These are phyloP conservation scores for Moelleriella libera DNA, from an alignment of 2,329 filamentous ascomycete genomes.

Conservation along the genomic window DNA sequence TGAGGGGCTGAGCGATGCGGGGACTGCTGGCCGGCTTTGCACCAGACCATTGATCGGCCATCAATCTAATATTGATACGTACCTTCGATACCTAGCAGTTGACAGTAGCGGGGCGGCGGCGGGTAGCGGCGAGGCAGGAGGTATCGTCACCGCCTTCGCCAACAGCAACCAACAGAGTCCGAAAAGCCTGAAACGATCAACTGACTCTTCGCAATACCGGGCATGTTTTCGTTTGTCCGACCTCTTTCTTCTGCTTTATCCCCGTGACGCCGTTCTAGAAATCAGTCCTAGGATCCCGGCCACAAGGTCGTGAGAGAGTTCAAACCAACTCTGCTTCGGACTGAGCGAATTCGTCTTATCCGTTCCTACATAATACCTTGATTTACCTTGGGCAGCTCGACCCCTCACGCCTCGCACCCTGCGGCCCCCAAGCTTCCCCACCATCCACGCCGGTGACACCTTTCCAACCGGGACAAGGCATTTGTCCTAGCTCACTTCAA, in stretches of 20 bases:
- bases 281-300: too few species aligned
- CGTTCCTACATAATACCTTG: not conserved
- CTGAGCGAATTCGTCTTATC: too few species aligned
- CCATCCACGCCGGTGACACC: constrained; percentile 1
- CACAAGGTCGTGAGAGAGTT: too few species aligned
- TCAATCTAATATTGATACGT: too few species aligned
- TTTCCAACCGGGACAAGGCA: not conserved
- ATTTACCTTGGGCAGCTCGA: not conserved
- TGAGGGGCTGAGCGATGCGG: too few species aligned
- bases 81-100: not conserved
- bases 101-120: not conserved
- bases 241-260: too few species aligned
- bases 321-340: too few species aligned
- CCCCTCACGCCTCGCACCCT: not conserved
- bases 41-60: too few species aligned
- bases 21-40: too few species aligned
- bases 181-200: not conserved
- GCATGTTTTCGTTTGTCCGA: too few species aligned
- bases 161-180: not conserved
- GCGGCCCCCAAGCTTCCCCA: not conserved
- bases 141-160: not conserved
- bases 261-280: too few species aligned
- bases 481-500: constrained; percentile 1
- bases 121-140: not conserved
- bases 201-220: not conserved